phyloP scores from a whole-genome alignment of 2,329 filamentous ascomycete genomes.

The Penicillium sp. region DNA sequence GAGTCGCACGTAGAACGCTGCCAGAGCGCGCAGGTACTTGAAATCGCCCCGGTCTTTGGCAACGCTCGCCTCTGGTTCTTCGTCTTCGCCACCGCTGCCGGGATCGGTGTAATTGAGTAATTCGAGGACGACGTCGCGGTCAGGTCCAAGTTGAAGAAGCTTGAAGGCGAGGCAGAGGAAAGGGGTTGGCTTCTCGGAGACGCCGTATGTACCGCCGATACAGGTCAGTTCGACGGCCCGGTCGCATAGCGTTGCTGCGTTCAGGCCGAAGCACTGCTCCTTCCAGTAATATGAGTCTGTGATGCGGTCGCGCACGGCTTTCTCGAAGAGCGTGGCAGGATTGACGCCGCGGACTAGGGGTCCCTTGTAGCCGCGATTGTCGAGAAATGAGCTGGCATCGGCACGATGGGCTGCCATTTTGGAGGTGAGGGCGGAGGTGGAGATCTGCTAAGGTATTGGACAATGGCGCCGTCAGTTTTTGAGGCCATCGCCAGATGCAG shows the following conservation, averaged over 20 bases:
- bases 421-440: background rate
- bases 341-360: slow-evolving; percentile 83
- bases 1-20: slow-evolving; percentile 87
- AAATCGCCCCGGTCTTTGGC: slow-evolving; percentile 46
- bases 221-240: slow-evolving; percentile 80
- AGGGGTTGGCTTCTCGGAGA: slow-evolving; percentile 76
- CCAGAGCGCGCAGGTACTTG: slow-evolving; percentile 81
- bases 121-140: slow-evolving; percentile 71
- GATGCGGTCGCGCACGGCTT: slow-evolving; percentile 91
- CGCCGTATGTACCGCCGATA: slow-evolving; percentile 83
- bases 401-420: slow-evolving; percentile 62
- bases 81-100: slow-evolving; percentile 48
- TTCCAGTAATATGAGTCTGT: slow-evolving; percentile 97
- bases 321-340: slow-evolving; percentile 93
- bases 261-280: slow-evolving; percentile 95
- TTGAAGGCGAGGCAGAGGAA: slow-evolving; percentile 96
- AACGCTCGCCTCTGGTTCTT: slow-evolving; percentile 28
- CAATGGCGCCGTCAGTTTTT: background rate
- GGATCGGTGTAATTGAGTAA: slow-evolving; percentile 77
- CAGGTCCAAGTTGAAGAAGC: slow-evolving; percentile 80
- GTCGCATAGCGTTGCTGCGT: slow-evolving; percentile 75
- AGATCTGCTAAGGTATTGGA: slow-evolving; percentile 1
- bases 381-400: slow-evolving; percentile 72
- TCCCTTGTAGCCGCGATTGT: slow-evolving; percentile 79
- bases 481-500: background rate